phyloP scores from a whole-genome alignment of 2,329 filamentous ascomycete species.

The Rhexocercosporidium sp. region DNA sequence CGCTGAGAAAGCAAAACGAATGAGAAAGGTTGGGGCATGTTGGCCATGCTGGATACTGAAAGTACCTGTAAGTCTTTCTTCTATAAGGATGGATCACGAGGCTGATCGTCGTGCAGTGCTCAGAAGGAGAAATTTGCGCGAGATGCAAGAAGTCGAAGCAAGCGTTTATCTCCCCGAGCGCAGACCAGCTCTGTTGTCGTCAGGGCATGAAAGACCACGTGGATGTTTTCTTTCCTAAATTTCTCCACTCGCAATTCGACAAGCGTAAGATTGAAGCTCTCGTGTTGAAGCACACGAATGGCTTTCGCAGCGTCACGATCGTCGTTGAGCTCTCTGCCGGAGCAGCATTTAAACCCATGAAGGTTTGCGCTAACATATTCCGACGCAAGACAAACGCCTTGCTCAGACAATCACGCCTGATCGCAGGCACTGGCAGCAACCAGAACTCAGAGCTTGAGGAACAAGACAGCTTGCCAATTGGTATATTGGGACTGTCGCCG shows the following conservation, averaged over 20 bases:
- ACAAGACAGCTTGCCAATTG: constrained; percentile 31
- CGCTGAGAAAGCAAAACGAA: constrained; percentile 29
- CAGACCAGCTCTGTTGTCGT: constrained; percentile 28
- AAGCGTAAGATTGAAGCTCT: constrained; percentile 35
- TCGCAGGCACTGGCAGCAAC: constrained; percentile 9
- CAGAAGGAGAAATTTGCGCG: constrained; percentile 28
- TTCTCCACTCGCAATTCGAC: constrained; percentile 33
- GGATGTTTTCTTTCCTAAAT: constrained; percentile 32
- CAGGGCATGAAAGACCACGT: constrained; percentile 34
- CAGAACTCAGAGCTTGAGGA: constrained; percentile 21
- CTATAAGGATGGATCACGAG: not conserved
- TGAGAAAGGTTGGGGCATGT: constrained; percentile 32
- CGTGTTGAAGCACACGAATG: constrained; percentile 31
- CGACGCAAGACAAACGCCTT: constrained; percentile 24
- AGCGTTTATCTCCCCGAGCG: constrained; percentile 8
- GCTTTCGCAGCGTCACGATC: constrained; percentile 25
- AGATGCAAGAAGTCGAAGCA: constrained; percentile 31
- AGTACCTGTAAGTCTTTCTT: constrained; percentile 24
- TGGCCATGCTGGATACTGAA: constrained; percentile 38
- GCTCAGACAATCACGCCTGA: constrained; percentile 26
- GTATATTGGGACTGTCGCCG: constrained; percentile 25
- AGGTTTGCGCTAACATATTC: constrained; percentile 29
- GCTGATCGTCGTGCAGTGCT: constrained; percentile 28
- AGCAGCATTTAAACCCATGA: constrained; percentile 30
- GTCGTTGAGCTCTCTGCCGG: constrained; percentile 32